These are phyloP conservation scores for Aspergillus wentii DNA, from an alignment of 495 filamentous ascomycete genomes.

Conservation along the genomic window DNA sequence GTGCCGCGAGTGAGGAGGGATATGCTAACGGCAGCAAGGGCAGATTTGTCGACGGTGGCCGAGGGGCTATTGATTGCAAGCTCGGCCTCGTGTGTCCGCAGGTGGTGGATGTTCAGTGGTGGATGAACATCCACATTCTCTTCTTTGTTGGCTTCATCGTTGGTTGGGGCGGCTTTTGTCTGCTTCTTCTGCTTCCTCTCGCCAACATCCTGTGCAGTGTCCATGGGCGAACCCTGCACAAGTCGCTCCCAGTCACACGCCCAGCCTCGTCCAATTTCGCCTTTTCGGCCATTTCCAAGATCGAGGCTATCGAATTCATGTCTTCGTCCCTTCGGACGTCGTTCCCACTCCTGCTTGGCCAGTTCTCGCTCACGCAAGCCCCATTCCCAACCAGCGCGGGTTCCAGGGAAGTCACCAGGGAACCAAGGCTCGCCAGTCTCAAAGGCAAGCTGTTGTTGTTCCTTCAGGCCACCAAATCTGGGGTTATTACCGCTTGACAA, in stretches of 20 bases:
- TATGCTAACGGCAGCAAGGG: constrained; percentile 55
- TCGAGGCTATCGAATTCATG: constrained; percentile 71
- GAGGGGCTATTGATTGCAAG: constrained; percentile 9
- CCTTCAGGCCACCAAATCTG: constrained; percentile 75
- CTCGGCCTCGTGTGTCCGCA: constrained; percentile 5
- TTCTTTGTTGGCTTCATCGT: constrained; percentile 5
- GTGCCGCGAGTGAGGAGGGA: constrained; percentile 55
- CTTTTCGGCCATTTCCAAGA: constrained; percentile 67
- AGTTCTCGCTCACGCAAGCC: constrained; percentile 58
- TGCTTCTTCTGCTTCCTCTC: constrained; percentile 8
- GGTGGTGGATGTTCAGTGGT: constrained; percentile 27
- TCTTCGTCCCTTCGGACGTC: constrained; percentile 76
- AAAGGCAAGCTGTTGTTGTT: constrained; percentile 76
- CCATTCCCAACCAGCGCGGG: constrained; percentile 74
- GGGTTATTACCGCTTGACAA: constrained; percentile 74
- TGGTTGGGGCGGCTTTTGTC: constrained; percentile 11
- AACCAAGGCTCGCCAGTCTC: constrained; percentile 80
- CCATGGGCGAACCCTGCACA: constrained; percentile 22
- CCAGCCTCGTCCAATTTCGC: constrained; percentile 81
- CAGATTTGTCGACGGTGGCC: constrained; percentile 13
- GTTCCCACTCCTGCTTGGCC: constrained; percentile 66
- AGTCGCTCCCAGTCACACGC: constrained; percentile 82
- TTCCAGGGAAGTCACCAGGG: constrained; percentile 83
- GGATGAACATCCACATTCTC: constrained; percentile 6
- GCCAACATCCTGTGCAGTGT: background rate